Percentiles rank a stretch among this genome's conserved stretches.
phyloP scores from a whole-genome alignment of 805 yeast species.

The Suhomyces xylopsoci region DNA sequence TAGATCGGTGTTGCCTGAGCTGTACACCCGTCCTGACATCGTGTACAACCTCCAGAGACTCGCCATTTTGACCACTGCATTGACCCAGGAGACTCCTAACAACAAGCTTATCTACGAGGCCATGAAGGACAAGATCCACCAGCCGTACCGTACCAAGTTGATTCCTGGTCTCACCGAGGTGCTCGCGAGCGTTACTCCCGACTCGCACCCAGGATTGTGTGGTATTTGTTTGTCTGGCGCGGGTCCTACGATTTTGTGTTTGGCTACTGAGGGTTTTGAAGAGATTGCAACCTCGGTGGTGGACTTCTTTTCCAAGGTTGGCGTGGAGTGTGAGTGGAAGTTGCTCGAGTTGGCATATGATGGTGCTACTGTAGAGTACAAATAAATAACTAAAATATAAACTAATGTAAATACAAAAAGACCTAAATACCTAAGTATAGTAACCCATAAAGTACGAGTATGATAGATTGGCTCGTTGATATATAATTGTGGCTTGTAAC shows the following conservation, averaged over 20 bases:
- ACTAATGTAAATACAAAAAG: background rate
- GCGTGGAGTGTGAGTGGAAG: conserved; percentile 77
- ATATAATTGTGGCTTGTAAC: too few relatives aligned
- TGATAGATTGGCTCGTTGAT: too few relatives aligned
- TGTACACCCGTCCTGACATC: conserved; percentile 75
- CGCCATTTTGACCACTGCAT: conserved; percentile 88
- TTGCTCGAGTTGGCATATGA: conserved; percentile 82
- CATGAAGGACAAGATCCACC: conserved; percentile 96
- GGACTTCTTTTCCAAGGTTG: conserved; percentile 59
- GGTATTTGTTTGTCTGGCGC: conserved; percentile 98
- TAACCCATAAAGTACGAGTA: too few relatives aligned
- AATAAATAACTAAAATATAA: background rate
- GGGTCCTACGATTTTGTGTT: conserved; percentile 93
- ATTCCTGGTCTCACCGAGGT: conserved; percentile 90
- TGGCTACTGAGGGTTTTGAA: conserved; percentile 88
- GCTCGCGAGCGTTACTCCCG: conserved; percentile 74
- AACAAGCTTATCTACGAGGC: conserved; percentile 84
- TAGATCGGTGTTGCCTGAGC: conserved; percentile 81
- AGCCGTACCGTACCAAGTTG: conserved; percentile 89
- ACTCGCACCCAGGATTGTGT: conserved; percentile 75
- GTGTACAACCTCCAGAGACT: conserved; percentile 91
- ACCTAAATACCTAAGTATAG: too few relatives aligned
- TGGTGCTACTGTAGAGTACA: conserved; percentile 62
- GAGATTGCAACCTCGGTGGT: conserved; percentile 76
- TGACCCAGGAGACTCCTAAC: conserved; percentile 80